Evolutionary conservation across 2,329 filamentous ascomycete genomes (phyloP).

Genomic region (Arthrobotrys pseudoclavata): DNA sequence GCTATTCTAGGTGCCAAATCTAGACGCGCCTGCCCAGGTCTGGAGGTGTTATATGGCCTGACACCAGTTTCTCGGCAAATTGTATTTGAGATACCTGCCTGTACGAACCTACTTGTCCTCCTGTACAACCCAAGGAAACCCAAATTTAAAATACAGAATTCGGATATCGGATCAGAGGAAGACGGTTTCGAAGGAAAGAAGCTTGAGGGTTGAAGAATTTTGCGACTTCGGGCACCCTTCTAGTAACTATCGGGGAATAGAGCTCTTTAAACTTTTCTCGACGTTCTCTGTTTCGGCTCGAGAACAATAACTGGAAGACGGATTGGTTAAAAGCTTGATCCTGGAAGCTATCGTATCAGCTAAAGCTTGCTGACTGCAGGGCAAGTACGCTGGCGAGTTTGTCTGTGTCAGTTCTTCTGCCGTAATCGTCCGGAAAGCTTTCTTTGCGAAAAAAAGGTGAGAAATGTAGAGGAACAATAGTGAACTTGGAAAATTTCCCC

Average conservation of each 20-base stretch:
- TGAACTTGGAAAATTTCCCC: constrained; percentile 27
- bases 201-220: constrained; percentile 24
- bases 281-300: background rate
- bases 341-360: constrained; percentile 37
- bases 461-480: constrained; percentile 7
- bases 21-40: constrained; percentile 37
- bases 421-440: constrained; percentile 6
- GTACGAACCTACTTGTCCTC: constrained; percentile 7
- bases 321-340: constrained; percentile 36
- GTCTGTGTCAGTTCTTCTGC: constrained; percentile 6
- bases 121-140: constrained; percentile 34
- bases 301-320: background rate
- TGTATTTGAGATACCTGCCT: constrained; percentile 49
- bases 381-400: constrained; percentile 14
- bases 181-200: background rate
- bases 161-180: constrained; percentile 6
- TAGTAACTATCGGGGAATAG: background rate
- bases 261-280: constrained; percentile 9
- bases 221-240: constrained; percentile 9
- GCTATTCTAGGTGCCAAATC: constrained; percentile 56
- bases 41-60: constrained; percentile 44
- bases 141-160: constrained; percentile 27
- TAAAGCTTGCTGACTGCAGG: constrained; percentile 43
- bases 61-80: constrained; percentile 35
- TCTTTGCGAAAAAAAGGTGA: background rate